Conservation (phyloP, 352 stramenopile genomes). For the Pythium diclinum region DNA sequence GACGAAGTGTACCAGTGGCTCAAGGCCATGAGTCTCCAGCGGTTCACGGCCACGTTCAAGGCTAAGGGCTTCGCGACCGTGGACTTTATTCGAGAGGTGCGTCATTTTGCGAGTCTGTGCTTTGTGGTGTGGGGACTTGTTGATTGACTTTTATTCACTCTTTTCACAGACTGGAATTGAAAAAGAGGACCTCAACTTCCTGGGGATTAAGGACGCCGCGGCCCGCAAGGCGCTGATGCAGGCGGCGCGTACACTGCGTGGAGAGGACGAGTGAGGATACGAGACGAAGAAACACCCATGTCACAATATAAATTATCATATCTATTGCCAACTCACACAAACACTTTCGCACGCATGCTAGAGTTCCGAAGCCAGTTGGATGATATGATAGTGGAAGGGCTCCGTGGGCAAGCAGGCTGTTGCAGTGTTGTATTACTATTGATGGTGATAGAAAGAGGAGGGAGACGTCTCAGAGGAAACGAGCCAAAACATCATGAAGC, state of each 20-base stretch:
- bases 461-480: neutral
- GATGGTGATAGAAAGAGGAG: slow-evolving; percentile 9
- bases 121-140: neutral
- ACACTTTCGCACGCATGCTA: neutral
- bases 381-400: too few species aligned
- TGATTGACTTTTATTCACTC: slow-evolving; percentile 9
- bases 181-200: slow-evolving; percentile 83
- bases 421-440: slow-evolving; percentile 19
- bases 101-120: neutral
- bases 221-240: slow-evolving; percentile 60
- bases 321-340: slow-evolving; percentile 4
- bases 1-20: slow-evolving; percentile 82
- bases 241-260: slow-evolving; percentile 40
- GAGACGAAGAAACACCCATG: slow-evolving; percentile 1
- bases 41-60: slow-evolving; percentile 65
- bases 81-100: slow-evolving; percentile 85
- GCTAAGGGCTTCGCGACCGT: slow-evolving; percentile 73
- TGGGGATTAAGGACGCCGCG: slow-evolving; percentile 67
- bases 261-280: slow-evolving; percentile 20
- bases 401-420: too few species aligned
- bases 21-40: slow-evolving; percentile 51
- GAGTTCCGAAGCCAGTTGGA: neutral
- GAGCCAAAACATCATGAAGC: slow-evolving; percentile 3
- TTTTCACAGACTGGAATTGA: slow-evolving; percentile 74
- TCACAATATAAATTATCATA: slow-evolving; percentile 31